Conservation (phyloP, 2,329 filamentous ascomycete genomes). For the Paradendryphiella salina region DNA sequence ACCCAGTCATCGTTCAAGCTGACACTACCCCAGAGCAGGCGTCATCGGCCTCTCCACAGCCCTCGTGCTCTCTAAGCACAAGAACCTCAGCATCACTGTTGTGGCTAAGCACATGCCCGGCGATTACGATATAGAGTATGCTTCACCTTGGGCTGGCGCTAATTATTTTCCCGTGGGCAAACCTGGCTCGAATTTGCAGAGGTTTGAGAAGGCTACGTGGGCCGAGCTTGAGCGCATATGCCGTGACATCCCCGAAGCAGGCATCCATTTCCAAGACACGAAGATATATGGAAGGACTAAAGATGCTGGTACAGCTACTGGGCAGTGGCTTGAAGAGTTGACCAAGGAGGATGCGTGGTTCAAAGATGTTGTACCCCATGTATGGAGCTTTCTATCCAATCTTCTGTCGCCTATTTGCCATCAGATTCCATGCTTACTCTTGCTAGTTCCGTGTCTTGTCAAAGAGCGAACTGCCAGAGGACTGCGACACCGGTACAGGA, state of each 20-base stretch:
- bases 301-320: conserved; percentile 60
- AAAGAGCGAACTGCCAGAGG: conserved; percentile 59
- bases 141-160: conserved; percentile 86
- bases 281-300: conserved; percentile 66
- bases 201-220: conserved; percentile 52
- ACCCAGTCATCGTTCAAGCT: conserved; percentile 6
- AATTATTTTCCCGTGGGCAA: conserved; percentile 65
- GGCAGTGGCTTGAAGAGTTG: conserved; percentile 68
- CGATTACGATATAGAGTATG: conserved; percentile 88
- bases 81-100: conserved; percentile 65
- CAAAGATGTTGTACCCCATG: conserved; percentile 69
- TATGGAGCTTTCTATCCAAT: conserved; percentile 41
- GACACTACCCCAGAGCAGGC: conserved; percentile 57
- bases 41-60: conserved; percentile 69
- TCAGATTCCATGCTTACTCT: conserved; percentile 3
- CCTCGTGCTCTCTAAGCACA: conserved; percentile 61
- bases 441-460: conserved; percentile 64
- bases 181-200: conserved; percentile 45
- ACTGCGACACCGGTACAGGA: conserved; percentile 70
- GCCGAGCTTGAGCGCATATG: conserved; percentile 50
- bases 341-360: conserved; percentile 73
- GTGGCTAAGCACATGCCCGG: conserved; percentile 89
- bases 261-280: conserved; percentile 71
- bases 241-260: conserved; percentile 71
- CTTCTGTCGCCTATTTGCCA: not conserved